Evolutionary conservation across 192 early-diverging fungal species (phyloP), one percentile per base, ranked within the genome.

Genomic region (Coemansia furcata): DNA sequence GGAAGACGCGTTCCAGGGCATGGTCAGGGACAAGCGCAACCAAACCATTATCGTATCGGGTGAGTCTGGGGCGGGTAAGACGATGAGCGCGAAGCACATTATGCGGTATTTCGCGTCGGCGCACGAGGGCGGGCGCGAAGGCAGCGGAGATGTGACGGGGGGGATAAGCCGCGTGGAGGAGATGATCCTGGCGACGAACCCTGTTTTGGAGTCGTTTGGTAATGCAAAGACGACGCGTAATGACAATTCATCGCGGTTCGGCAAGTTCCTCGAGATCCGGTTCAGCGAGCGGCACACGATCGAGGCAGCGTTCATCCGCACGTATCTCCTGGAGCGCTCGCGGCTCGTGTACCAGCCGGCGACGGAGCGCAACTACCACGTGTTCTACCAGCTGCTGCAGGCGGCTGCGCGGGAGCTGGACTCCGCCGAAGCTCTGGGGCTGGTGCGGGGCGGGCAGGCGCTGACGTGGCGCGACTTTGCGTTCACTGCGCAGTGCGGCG

Each of bases 141-240:
- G 38, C 2, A 26, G 42, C 57, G 40, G 52, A 7, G 50, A 26
- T 1, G 55, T 29, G 47, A 4, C 42, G n/a, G 69, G 72, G 46
- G 19, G 66, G 47, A 65, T 78, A 49, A 62, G 80, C 76, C 46
- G 87, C 69, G 72, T 79, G 2, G 92, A 94, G 71, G 90, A 94
- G 69, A 89, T 91, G 83, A 91, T 94, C 63, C 71, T 94, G 63
- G 91, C 97, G 4, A 99, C 96, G 42, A 99, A 99, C 84, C 97
- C 97, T 11, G 97, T 99, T 73, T 95, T 98, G 86, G 97, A 99
- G 88, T 91, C 97, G 50, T 99, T 99, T 75, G 97, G 97, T 70
- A 99, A 99, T 83, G 95, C 97, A 35, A 99, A 99, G 79, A 99
- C 97, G 11, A 98, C 97, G 7, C 85, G 97, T 74, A 99, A 99